Evolutionary conservation across 257 asterid genomes (phyloP).

Genomic region (Fraxinus americana): DNA sequence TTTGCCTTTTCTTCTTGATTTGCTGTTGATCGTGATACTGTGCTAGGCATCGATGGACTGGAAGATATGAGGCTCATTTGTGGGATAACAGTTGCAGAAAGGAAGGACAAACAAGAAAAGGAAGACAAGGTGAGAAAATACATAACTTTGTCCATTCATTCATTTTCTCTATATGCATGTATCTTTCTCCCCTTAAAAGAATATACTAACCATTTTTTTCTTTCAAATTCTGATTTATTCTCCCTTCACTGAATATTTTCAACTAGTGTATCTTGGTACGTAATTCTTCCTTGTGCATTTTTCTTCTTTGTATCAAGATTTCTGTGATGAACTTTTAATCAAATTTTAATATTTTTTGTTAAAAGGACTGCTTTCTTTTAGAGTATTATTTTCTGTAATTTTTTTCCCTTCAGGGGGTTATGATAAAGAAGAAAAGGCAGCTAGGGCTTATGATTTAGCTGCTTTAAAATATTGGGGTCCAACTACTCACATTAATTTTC

Average conservation of each 20-base stretch:
- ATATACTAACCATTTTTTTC: slow-evolving; percentile 19
- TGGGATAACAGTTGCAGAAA: slow-evolving; percentile 87
- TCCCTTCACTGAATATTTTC: not conserved
- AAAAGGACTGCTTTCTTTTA: not conserved
- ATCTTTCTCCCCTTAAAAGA: not conserved
- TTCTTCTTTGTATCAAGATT: not conserved
- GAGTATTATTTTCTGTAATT: not conserved
- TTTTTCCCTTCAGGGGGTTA: slow-evolving; percentile 63
- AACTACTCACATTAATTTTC: slow-evolving; percentile 73
- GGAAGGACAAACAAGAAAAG: slow-evolving; percentile 90
- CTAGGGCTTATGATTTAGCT: slow-evolving; percentile 88
- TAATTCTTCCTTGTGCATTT: slow-evolving; percentile 6
- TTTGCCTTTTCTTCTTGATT: not conserved
- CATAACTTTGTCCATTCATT: not conserved
- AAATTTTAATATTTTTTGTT: not conserved
- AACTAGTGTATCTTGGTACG: slow-evolving; percentile 73
- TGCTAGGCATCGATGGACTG: slow-evolving; percentile 81
- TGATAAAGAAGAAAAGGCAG: slow-evolving; percentile 91
- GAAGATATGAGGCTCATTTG: slow-evolving; percentile 86
- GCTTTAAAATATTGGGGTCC: slow-evolving; percentile 95
- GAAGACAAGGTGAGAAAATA: slow-evolving; percentile 65
- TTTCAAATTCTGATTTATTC: slow-evolving; percentile 27
- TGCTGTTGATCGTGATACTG: not conserved
- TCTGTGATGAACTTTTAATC: not conserved
- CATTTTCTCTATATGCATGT: not conserved